Evolutionary conservation across 805 yeast species (phyloP).

Genomic region (Zygosaccharomyces gambellarensis): DNA sequence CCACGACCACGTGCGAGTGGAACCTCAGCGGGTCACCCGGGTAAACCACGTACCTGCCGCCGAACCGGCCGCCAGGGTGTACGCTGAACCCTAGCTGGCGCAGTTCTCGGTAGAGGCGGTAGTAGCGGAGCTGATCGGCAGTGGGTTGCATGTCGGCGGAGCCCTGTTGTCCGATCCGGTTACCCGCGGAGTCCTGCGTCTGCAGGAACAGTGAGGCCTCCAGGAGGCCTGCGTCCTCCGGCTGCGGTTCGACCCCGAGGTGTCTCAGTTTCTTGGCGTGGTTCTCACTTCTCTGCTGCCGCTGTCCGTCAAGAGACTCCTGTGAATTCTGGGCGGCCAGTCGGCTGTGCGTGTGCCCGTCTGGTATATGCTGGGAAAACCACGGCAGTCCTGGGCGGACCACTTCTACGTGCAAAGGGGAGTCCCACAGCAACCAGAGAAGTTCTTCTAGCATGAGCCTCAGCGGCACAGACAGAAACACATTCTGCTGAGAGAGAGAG

Average conservation of each 20-base stretch:
- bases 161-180: neutral
- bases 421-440: slow-evolving; percentile 50
- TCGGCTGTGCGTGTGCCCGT: neutral
- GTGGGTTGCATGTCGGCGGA: neutral
- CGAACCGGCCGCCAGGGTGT: slow-evolving; percentile 87
- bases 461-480: slow-evolving; percentile 80
- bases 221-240: slow-evolving; percentile 10
- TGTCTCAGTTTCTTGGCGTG: slow-evolving; percentile 18
- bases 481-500: slow-evolving; percentile 87
- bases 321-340: slow-evolving; percentile 4
- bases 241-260: slow-evolving; percentile 15
- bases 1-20: slow-evolving; percentile 79
- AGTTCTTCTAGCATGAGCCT: slow-evolving; percentile 70
- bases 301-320: slow-evolving; percentile 21
- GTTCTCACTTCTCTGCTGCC: slow-evolving; percentile 20
- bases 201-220: slow-evolving; percentile 26
- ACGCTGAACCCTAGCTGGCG: slow-evolving; percentile 44
- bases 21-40: slow-evolving; percentile 93
- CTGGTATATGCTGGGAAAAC: slow-evolving; percentile 8
- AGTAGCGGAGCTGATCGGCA: slow-evolving; percentile 15
- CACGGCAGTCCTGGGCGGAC: slow-evolving; percentile 13
- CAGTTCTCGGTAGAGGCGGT: slow-evolving; percentile 35
- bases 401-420: slow-evolving; percentile 36
- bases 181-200: slow-evolving; percentile 15
- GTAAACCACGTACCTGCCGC: slow-evolving; percentile 82